Evolutionary conservation across 192 early-diverging fungal genomes (phyloP).

Genomic region (Rhizophagus clarus): DNA sequence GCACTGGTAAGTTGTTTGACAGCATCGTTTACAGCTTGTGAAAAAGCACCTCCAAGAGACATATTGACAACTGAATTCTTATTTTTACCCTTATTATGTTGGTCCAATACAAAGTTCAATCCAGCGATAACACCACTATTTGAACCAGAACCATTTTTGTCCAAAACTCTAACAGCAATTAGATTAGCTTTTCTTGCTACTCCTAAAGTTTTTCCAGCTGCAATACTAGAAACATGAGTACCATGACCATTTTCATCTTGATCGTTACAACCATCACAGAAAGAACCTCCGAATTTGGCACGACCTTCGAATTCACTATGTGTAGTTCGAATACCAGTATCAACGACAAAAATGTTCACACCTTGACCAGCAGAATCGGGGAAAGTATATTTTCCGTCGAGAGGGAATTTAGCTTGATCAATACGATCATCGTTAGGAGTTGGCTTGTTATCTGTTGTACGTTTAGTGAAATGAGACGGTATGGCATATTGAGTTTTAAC

Average conservation of each 20-base stretch:
- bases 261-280: constrained; percentile 63
- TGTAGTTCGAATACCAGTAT: constrained; percentile 81
- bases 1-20: constrained; percentile 52
- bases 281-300: constrained; percentile 79
- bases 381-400: constrained; percentile 67
- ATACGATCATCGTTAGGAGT: background rate
- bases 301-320: constrained; percentile 93
- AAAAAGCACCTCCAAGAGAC: constrained; percentile 54
- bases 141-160: constrained; percentile 51
- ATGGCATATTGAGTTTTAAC: background rate
- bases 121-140: constrained; percentile 61
- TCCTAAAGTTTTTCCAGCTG: constrained; percentile 50
- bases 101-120: constrained; percentile 55
- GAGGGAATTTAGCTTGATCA: constrained; percentile 9
- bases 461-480: background rate
- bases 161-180: constrained; percentile 61
- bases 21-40: constrained; percentile 50
- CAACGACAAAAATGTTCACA: constrained; percentile 42
- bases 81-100: background rate
- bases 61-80: constrained; percentile 31
- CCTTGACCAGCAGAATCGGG: constrained; percentile 46
- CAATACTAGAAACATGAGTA: constrained; percentile 53
- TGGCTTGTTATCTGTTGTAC: background rate
- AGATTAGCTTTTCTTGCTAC: constrained; percentile 62
- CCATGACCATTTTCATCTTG: constrained; percentile 46